Percentiles rank a stretch among this genome's conserved stretches.
These are phyloP conservation scores for Tylopilus intermedius DNA, from an alignment of 768 basidiomycete species.

Conservation along the genomic window DNA sequence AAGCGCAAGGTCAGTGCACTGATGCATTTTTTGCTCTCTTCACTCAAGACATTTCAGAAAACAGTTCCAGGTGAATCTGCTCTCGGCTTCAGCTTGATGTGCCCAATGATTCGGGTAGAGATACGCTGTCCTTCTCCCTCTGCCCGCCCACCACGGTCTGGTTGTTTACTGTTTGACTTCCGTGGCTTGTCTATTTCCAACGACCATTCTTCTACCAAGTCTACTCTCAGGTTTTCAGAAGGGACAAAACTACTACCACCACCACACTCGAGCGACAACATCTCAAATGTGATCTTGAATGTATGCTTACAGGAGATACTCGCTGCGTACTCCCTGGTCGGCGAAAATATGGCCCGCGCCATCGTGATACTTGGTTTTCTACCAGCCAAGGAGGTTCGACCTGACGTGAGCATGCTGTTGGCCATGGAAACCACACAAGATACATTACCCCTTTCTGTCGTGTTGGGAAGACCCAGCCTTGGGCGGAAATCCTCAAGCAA, in stretches of 20 bases:
- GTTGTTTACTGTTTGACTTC: conserved; percentile 61
- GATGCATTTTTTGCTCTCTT: neutral
- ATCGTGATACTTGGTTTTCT: conserved; percentile 52
- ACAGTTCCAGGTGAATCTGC: conserved; percentile 1
- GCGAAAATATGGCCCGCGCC: conserved; percentile 36
- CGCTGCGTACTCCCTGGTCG: conserved; percentile 42
- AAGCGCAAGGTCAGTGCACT: conserved; percentile 17
- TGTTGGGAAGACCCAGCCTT: conserved; percentile 14
- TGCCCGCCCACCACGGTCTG: conserved; percentile 50
- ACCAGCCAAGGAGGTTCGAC: conserved; percentile 16
- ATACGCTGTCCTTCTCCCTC: conserved; percentile 61
- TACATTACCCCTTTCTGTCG: conserved; percentile 19
- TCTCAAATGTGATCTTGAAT: conserved; percentile 29
- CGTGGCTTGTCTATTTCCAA: conserved; percentile 45
- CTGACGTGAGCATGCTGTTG: conserved; percentile 21
- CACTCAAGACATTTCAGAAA: conserved; percentile 12
- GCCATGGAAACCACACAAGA: conserved; percentile 16
- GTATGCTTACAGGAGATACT: conserved; percentile 43
- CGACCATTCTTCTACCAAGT: conserved; percentile 16
- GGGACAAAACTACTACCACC: conserved; percentile 6
- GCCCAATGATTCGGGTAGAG: conserved; percentile 61
- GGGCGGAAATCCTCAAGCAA: neutral
- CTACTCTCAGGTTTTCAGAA: conserved; percentile 29
- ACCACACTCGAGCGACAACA: neutral
- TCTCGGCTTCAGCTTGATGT: conserved; percentile 33